Conservation (phyloP, 192 early-diverging fungal species). For the Backusella mclennaniae region DNA sequence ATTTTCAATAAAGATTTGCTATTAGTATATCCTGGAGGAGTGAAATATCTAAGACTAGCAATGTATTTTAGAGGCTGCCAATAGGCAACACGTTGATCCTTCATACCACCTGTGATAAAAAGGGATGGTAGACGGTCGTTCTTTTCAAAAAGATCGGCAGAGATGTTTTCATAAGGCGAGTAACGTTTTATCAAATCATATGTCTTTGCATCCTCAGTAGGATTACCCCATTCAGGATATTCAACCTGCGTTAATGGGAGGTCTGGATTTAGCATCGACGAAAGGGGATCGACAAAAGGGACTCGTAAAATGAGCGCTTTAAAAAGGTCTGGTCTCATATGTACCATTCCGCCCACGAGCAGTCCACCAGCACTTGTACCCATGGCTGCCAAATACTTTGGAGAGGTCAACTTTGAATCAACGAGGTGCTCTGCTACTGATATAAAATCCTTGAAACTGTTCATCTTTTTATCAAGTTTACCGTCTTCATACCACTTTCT, state of each 20-base stretch:
- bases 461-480: conserved; percentile 66
- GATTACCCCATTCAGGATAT: conserved; percentile 78
- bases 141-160: not conserved
- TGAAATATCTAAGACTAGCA: conserved; percentile 55
- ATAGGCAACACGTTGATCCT: conserved; percentile 77
- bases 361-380: conserved; percentile 81
- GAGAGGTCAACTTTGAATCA: conserved; percentile 52
- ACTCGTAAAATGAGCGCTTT: conserved; percentile 73
- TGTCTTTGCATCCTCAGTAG: conserved; percentile 41
- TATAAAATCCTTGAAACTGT: conserved; percentile 73
- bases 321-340: conserved; percentile 59
- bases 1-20: conserved; percentile 41
- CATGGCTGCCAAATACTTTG: conserved; percentile 57
- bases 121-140: conserved; percentile 51
- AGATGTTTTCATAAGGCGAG: conserved; percentile 70
- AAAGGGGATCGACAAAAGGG: conserved; percentile 84
- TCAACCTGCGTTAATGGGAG: conserved; percentile 73
- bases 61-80: conserved; percentile 91
- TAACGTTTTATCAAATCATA: conserved; percentile 62
- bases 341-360: conserved; percentile 63
- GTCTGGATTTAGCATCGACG: conserved; percentile 77
- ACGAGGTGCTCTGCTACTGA: conserved; percentile 64
- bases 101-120: conserved; percentile 72
- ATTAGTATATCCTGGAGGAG: conserved; percentile 21
- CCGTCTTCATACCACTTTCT: conserved; percentile 77